Conservation (phyloP, 176 grass and related monocot genomes). For the Ensete ventricosum region DNA sequence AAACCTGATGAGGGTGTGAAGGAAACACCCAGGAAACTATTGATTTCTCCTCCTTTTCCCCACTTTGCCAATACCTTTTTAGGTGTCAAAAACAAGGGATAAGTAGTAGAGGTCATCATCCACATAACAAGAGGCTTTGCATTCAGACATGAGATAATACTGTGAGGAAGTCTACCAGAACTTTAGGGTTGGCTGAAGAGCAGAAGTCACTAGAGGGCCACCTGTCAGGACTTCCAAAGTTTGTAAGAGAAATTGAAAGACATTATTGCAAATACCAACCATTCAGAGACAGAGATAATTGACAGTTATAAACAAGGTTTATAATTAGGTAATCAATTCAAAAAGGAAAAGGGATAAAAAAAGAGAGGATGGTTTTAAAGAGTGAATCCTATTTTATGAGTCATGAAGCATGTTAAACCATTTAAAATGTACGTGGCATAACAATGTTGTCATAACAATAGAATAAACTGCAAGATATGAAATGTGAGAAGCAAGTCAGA, state of each 20-base stretch:
- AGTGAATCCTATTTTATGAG: too few species aligned
- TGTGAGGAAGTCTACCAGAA: not conserved
- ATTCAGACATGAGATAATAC: not conserved
- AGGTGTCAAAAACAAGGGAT: not conserved
- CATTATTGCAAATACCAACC: too few species aligned
- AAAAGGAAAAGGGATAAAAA: too few species aligned
- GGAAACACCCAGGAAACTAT: not conserved
- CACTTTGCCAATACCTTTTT: not conserved
- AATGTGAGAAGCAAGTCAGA: too few species aligned
- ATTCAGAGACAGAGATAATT: too few species aligned
- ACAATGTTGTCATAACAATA: too few species aligned
- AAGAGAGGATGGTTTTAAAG: too few species aligned
- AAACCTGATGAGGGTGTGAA: not conserved
- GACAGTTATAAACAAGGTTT: too few species aligned
- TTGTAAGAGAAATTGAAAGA: not conserved
- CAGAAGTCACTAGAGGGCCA: not conserved
- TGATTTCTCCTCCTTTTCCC: not conserved
- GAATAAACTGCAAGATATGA: too few species aligned
- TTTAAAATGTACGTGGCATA: not conserved
- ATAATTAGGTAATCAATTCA: too few species aligned
- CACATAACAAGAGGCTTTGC: not conserved
- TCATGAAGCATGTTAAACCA: not conserved
- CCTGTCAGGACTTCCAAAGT: not conserved
- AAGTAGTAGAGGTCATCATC: not conserved
- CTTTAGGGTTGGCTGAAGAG: not conserved